A percentile compares a stretch with the other conserved stretches of the same genome.
phyloP scores from a whole-genome alignment of 2,329 filamentous ascomycete species.

The Ascochyta koolunga region DNA sequence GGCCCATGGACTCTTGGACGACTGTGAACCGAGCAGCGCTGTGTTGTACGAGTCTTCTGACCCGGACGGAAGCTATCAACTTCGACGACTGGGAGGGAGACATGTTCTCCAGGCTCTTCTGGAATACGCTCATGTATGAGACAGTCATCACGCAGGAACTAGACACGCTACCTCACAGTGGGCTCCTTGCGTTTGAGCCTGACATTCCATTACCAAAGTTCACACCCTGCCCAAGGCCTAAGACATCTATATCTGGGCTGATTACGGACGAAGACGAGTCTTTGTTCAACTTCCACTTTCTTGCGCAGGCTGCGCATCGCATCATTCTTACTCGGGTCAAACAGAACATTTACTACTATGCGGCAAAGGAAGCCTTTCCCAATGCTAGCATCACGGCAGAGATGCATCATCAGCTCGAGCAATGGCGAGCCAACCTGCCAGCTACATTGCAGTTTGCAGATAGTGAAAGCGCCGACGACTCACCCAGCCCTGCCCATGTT shows the following conservation, averaged over 20 bases:
- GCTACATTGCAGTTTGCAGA: constrained; percentile 55
- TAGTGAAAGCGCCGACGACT: constrained; percentile 34
- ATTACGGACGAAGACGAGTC: constrained; percentile 57
- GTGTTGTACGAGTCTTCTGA: constrained; percentile 57
- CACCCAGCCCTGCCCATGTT: constrained; percentile 44
- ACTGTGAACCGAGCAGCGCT: constrained; percentile 60
- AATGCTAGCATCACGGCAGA: constrained; percentile 58
- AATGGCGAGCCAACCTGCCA: constrained; percentile 61
- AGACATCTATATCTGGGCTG: constrained; percentile 42
- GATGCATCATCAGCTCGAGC: constrained; percentile 61
- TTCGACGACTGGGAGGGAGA: constrained; percentile 61
- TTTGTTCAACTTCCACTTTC: constrained; percentile 63
- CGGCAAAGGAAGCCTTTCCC: constrained; percentile 49
- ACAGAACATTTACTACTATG: constrained; percentile 58
- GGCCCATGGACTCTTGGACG: constrained; percentile 61
- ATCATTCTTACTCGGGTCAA: constrained; percentile 62
- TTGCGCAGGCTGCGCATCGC: constrained; percentile 62
- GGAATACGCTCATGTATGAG: constrained; percentile 63
- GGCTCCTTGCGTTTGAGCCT: constrained; percentile 58
- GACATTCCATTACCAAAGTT: constrained; percentile 62
- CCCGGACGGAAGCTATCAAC: constrained; percentile 50
- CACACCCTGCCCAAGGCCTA: constrained; percentile 51
- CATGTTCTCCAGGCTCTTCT: constrained; percentile 62
- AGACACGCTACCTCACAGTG: constrained; percentile 57
- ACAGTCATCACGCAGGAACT: constrained; percentile 62